phyloP scores from a whole-genome alignment of 2,329 filamentous ascomycete species.

The Verticillium klebahnii region DNA sequence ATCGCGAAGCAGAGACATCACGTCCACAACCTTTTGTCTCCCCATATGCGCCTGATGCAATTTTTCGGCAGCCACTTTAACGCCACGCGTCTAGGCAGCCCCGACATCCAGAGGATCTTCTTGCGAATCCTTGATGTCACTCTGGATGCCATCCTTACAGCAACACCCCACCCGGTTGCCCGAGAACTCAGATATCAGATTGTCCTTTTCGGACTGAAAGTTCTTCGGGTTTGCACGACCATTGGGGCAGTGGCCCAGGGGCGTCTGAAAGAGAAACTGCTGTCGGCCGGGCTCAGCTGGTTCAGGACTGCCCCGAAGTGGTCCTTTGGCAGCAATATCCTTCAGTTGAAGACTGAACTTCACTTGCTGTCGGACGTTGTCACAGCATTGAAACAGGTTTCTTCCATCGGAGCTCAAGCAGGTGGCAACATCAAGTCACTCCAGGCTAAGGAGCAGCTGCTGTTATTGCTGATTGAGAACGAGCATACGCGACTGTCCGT shows the following conservation, averaged over 20 bases:
- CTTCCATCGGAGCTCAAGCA: constrained; percentile 50
- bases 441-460: constrained; percentile 75
- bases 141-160: constrained; percentile 65
- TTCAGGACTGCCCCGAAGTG: constrained; percentile 79
- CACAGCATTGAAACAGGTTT: constrained; percentile 58
- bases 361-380: constrained; percentile 75
- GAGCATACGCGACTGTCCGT: constrained; percentile 80
- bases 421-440: constrained; percentile 59
- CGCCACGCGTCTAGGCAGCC: constrained; percentile 79
- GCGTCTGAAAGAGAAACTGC: constrained; percentile 81
- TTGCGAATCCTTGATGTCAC: constrained; percentile 76
- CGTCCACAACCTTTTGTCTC: constrained; percentile 78
- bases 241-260: constrained; percentile 62
- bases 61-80: constrained; percentile 95
- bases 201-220: constrained; percentile 73
- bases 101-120: constrained; percentile 78
- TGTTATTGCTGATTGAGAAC: constrained; percentile 74
- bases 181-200: constrained; percentile 90
- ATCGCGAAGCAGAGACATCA: constrained; percentile 72
- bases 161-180: constrained; percentile 77
- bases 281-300: constrained; percentile 86
- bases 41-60: constrained; percentile 79
- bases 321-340: constrained; percentile 91
- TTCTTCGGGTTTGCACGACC: constrained; percentile 69
- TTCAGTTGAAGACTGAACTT: constrained; percentile 91